Conservation (phyloP, 768 basidiomycete genomes). For the Kwoniella dendrophila region DNA sequence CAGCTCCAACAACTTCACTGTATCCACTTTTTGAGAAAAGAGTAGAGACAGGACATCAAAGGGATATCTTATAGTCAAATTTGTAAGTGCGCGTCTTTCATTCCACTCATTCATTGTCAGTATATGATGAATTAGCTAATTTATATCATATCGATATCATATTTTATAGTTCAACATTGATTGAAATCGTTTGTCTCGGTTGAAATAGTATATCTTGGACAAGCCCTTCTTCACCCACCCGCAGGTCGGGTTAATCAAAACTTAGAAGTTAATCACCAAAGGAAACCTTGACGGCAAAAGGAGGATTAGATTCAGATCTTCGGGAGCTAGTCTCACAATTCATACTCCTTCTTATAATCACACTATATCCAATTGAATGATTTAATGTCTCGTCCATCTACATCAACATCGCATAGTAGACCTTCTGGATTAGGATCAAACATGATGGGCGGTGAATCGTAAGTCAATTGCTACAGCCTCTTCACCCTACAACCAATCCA, state of each 20-base stretch:
- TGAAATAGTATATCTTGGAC: not conserved
- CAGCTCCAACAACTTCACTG: too few species aligned
- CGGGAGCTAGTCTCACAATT: constrained; percentile 19
- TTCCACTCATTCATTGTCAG: not conserved
- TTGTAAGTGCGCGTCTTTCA: not conserved
- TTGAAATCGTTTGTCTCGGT: constrained; percentile 3
- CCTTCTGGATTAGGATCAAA: constrained; percentile 16
- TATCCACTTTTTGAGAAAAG: too few species aligned
- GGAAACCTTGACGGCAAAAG: constrained; percentile 16
- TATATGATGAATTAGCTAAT: not conserved
- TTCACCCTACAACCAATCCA: not conserved
- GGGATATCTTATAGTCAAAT: not conserved
- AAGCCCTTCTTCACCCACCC: constrained; percentile 5
- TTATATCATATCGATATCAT: not conserved
- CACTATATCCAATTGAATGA: not conserved
- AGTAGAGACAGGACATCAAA: not conserved
- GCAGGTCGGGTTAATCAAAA: constrained; percentile 17
- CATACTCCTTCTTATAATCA: constrained; percentile 4
- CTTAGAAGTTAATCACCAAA: not conserved
- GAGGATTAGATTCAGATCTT: not conserved
- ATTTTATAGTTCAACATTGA: constrained; percentile 8
- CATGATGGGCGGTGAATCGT: constrained; percentile 24
- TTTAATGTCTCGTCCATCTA: constrained; percentile 18
- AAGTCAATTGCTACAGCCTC: constrained; percentile 7
- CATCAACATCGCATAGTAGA: constrained; percentile 16